These are phyloP conservation scores for Euphorbia tirucalli DNA, from an alignment of 345 rosid species.

Conservation along the genomic window DNA sequence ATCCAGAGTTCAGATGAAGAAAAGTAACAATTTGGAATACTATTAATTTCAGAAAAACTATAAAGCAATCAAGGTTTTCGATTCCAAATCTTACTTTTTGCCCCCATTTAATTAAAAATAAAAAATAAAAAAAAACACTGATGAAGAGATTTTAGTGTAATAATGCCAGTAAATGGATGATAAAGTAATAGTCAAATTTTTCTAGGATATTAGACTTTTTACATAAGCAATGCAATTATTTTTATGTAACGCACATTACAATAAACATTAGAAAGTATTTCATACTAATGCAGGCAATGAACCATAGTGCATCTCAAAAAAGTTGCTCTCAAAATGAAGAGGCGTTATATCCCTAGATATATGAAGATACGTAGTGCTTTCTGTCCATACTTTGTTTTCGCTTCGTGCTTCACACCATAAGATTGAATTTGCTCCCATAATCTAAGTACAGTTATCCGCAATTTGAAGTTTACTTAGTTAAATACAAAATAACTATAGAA, in stretches of 20 bases:
- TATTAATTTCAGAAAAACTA: neutral
- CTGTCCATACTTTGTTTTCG: neutral
- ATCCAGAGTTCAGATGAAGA: neutral
- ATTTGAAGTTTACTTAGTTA: neutral
- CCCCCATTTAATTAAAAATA: neutral
- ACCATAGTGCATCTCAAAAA: neutral
- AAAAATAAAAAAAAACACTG: too few species aligned
- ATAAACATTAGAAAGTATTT: neutral
- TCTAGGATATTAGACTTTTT: neutral
- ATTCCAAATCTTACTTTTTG: neutral
- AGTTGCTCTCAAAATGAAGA: neutral
- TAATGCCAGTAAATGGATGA: neutral
- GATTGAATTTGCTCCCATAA: neutral
- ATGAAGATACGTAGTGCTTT: neutral
- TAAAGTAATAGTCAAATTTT: neutral
- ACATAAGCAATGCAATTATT: neutral
- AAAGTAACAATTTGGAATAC: neutral
- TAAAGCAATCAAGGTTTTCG: neutral
- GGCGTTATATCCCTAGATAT: neutral
- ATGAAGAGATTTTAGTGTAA: neutral
- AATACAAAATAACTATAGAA: neutral
- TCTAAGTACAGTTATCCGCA: neutral
- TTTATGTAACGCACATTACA: neutral
- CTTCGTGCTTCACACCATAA: neutral
- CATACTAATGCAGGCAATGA: neutral